A percentile compares a stretch with the other conserved stretches of the same genome.
These are phyloP conservation scores for Sarocladium oryzae DNA, from an alignment of 2,329 filamentous ascomycete genomes.

Conservation along the genomic window DNA sequence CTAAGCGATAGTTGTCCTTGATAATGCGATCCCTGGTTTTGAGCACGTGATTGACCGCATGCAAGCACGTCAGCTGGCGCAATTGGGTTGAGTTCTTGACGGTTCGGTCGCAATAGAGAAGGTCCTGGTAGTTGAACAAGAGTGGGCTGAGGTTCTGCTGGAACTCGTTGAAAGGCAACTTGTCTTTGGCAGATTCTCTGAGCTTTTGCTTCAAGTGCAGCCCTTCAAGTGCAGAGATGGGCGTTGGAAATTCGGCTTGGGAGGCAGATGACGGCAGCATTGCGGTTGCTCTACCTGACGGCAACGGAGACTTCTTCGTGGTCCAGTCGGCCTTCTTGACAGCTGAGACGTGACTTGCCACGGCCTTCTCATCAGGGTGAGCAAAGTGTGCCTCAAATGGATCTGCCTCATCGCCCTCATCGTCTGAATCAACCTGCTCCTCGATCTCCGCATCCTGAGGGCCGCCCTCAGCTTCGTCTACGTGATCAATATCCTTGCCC, in stretches of 20 bases:
- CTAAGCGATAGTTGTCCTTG: constrained; percentile 80
- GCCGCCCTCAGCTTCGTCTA: constrained; percentile 18
- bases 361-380: constrained; percentile 53
- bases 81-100: constrained; percentile 61
- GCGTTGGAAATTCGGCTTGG: constrained; percentile 24
- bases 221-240: constrained; percentile 34
- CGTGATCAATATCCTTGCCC: constrained; percentile 35
- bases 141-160: constrained; percentile 62
- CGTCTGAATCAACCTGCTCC: constrained; percentile 37
- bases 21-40: constrained; percentile 89
- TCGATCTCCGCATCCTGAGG: constrained; percentile 21
- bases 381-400: constrained; percentile 80
- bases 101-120: constrained; percentile 69
- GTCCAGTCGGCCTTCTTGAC: constrained; percentile 46
- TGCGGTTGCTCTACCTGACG: constrained; percentile 41
- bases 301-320: constrained; percentile 38
- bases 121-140: constrained; percentile 76
- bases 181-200: constrained; percentile 43
- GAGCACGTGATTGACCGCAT: constrained; percentile 86
- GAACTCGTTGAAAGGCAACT: constrained; percentile 52
- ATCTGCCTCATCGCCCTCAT: constrained; percentile 52
- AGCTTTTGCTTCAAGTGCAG: constrained; percentile 68
- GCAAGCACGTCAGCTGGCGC: constrained; percentile 68
- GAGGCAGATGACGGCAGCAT: constrained; percentile 37
- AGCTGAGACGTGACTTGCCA: constrained; percentile 47